These are phyloP conservation scores for Hemisphaericaspora subhashii DNA, from an alignment of 1,139 yeast species.

Conservation along the genomic window DNA sequence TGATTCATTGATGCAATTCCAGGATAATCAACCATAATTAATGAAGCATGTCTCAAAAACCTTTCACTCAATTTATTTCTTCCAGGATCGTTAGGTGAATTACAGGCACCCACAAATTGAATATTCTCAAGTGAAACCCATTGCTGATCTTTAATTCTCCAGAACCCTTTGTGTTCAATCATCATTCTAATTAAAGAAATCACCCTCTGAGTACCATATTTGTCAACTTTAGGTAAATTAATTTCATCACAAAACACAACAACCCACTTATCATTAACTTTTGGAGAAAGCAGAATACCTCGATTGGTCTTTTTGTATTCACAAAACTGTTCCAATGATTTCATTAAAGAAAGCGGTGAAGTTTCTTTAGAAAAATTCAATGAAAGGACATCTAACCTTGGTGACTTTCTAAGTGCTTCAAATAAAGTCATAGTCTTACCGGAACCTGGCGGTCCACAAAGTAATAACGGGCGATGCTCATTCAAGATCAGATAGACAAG, in stretches of 20 bases:
- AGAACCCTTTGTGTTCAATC: conserved; percentile 74
- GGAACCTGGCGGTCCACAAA: conserved; percentile 98
- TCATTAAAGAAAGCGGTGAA: conserved; percentile 59
- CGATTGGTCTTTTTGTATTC: conserved; percentile 52
- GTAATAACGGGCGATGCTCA: conserved; percentile 60
- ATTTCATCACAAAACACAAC: conserved; percentile 93
- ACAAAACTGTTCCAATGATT: conserved; percentile 73
- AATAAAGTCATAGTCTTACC: conserved; percentile 93
- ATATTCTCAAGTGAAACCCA: conserved; percentile 72
- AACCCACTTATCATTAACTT: conserved; percentile 64
- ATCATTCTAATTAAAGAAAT: conserved; percentile 77
- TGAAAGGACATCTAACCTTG: conserved; percentile 60
- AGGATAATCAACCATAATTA: conserved; percentile 82
- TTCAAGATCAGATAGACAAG: conserved; percentile 58
- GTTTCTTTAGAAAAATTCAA: conserved; percentile 87
- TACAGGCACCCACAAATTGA: conserved; percentile 93
- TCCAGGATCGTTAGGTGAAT: conserved; percentile 83
- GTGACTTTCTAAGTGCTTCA: conserved; percentile 61
- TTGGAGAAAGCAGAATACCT: conserved; percentile 61
- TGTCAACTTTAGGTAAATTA: conserved; percentile 74
- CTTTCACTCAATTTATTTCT: conserved; percentile 60
- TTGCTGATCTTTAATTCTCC: conserved; percentile 57
- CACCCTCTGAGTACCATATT: conserved; percentile 74
- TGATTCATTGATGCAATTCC: conserved; percentile 59
- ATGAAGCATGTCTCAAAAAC: conserved; percentile 66